These are phyloP conservation scores for Hymenoscyphus albidus DNA, from an alignment of 2,329 filamentous ascomycete genomes.

Conservation along the genomic window DNA sequence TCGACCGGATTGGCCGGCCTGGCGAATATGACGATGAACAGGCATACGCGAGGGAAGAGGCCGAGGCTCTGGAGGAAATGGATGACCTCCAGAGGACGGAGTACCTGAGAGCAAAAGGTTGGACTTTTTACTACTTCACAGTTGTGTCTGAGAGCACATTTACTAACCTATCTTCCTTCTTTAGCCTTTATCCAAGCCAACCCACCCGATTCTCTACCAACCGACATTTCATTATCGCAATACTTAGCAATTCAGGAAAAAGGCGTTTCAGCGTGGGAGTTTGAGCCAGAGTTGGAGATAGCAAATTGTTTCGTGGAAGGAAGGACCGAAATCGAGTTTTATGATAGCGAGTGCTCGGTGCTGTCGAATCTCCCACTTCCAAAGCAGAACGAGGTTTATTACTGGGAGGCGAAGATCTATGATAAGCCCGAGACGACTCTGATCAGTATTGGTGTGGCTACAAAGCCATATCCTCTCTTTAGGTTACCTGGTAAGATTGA, in stretches of 20 bases:
- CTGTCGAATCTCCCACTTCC: slow-evolving; percentile 79
- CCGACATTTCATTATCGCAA: slow-evolving; percentile 95
- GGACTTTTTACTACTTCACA: background rate
- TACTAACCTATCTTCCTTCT: slow-evolving; percentile 4
- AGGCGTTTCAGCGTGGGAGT: slow-evolving; percentile 99
- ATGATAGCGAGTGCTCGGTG: slow-evolving; percentile 95
- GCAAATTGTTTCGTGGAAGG: slow-evolving; percentile 98
- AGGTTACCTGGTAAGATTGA: slow-evolving; percentile 75
- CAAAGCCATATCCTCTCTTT: slow-evolving; percentile 95
- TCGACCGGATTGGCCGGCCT: slow-evolving; percentile 88
- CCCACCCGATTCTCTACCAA: slow-evolving; percentile 89
- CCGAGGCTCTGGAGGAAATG: slow-evolving; percentile 91
- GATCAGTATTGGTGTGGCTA: slow-evolving; percentile 89
- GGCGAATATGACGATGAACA: slow-evolving; percentile 98
- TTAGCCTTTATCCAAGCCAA: slow-evolving; percentile 90
- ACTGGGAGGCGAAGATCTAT: slow-evolving; percentile 98
- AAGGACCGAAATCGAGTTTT: slow-evolving; percentile 97
- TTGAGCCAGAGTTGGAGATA: slow-evolving; percentile 97
- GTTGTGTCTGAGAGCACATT: background rate
- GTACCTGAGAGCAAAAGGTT: slow-evolving; percentile 92
- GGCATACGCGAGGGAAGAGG: slow-evolving; percentile 88
- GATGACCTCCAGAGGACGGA: slow-evolving; percentile 87
- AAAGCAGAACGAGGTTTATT: slow-evolving; percentile 99
- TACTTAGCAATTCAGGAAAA: slow-evolving; percentile 99
- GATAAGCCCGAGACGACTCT: slow-evolving; percentile 89